phyloP scores from a whole-genome alignment of 805 yeast genomes.

The Kodamaea fukazawae region DNA sequence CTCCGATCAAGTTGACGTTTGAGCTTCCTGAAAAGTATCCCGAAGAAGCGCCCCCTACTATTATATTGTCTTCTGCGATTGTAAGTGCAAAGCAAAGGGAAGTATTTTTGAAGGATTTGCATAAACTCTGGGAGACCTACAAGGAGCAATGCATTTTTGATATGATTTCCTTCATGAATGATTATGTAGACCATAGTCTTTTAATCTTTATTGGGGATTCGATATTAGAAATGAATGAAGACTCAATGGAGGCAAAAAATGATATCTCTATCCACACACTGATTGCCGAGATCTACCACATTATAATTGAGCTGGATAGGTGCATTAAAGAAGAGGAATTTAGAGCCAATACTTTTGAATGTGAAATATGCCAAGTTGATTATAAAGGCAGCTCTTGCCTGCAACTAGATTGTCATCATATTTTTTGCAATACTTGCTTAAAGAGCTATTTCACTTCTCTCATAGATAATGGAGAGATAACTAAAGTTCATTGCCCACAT shows the following conservation, averaged over 20 bases:
- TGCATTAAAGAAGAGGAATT: slow-evolving; percentile 24
- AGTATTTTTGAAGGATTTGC: slow-evolving; percentile 17
- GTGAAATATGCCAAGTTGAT: slow-evolving; percentile 56
- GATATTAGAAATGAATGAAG: too few relatives aligned
- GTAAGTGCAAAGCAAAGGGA: slow-evolving; percentile 18
- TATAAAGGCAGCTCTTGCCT: slow-evolving; percentile 44
- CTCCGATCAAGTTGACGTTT: slow-evolving; percentile 29
- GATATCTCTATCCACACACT: too few relatives aligned
- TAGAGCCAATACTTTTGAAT: slow-evolving; percentile 38
- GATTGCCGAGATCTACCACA: slow-evolving; percentile 4
- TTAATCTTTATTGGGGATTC: slow-evolving; percentile 7
- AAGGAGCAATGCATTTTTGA: slow-evolving; percentile 41
- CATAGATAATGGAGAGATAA: slow-evolving; percentile 48
- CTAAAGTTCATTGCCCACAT: slow-evolving; percentile 57
- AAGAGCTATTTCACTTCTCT: slow-evolving; percentile 38
- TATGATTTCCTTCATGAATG: slow-evolving; percentile 40
- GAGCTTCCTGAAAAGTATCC: slow-evolving; percentile 38
- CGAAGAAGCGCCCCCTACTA: slow-evolving; percentile 19
- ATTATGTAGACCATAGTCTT: slow-evolving; percentile 18
- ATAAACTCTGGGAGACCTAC: slow-evolving; percentile 31
- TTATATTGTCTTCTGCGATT: slow-evolving; percentile 30
- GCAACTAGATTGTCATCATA: slow-evolving; percentile 56
- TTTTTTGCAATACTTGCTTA: slow-evolving; percentile 60
- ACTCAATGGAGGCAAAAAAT: too few relatives aligned
- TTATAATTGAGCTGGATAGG: slow-evolving; percentile 19